Evolutionary conservation across 108 stramenopile species (phyloP), one percentile per base, ranked within the genome.

Genomic region (Cyclotella cryptica): DNA sequence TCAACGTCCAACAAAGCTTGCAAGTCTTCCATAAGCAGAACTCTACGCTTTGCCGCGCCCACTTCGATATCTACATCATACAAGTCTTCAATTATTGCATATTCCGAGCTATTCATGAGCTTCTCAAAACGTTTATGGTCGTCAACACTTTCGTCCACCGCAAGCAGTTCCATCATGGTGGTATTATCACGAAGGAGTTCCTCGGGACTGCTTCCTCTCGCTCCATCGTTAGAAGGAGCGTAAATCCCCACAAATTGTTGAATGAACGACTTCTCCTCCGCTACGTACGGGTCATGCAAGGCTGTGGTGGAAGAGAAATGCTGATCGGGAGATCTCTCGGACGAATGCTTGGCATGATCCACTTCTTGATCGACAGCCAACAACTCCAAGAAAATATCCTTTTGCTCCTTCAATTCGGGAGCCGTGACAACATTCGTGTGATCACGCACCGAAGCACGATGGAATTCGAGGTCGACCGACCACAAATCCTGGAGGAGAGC

Each of bases 1-100:
- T 83, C 82, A 22, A 77, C 71, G 5, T 72, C 71, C 71, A 76
- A 73, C 82, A 83, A 68, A 24, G 62, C 69, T 49, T 77, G 71
- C 41, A 83, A 72, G 54, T 83, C 82, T 54, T 76, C 71, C 18
- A 77, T 51, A 5, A 83, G 24, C 35, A 72, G 44, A 15, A 68
- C 66, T 40, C 75, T 62, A 45, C 57, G 44, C 71, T 77, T 83
- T 43, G 82, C 82, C 26, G 60, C 75, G 17, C 82, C 44, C 21
- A 83, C 75, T 53, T 72, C 66, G 24, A 22, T 15, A 39, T 83
- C 82, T 4, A 83, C 66, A 24, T 53, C 58, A 44, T 73, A 55
- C 71, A 83, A 68, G 8, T 73, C 71, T 17, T 29, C 66, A 51
- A 83, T 76, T 0, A 83, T 49, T 5, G 52, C 70, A 39, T 67